These are phyloP conservation scores for Firmiana major DNA, from an alignment of 345 rosid genomes.

Conservation along the genomic window DNA sequence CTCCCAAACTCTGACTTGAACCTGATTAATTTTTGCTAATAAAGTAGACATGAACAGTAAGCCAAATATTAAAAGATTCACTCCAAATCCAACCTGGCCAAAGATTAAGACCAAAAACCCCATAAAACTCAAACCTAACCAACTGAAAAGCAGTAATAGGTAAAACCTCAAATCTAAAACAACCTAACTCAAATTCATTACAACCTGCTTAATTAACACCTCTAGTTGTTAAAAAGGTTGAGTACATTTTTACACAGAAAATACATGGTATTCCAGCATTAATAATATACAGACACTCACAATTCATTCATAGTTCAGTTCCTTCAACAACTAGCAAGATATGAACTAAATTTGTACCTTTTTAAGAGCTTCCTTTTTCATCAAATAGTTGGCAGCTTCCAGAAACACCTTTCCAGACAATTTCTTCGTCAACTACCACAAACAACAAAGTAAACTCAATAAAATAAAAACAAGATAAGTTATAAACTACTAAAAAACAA, in stretches of 20 bases:
- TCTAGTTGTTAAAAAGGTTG: neutral
- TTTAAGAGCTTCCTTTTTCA: slow-evolving; percentile 66
- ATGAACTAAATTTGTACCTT: slow-evolving; percentile 44
- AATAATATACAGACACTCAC: neutral
- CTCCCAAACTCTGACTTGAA: neutral
- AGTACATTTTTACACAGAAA: neutral
- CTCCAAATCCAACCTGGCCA: neutral
- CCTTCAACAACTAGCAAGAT: neutral
- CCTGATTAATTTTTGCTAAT: neutral
- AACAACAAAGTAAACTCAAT: slow-evolving; percentile 14
- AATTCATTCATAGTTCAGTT: neutral
- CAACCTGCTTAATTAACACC: neutral
- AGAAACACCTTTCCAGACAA: slow-evolving; percentile 62
- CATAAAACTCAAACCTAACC: neutral
- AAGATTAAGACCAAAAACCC: neutral
- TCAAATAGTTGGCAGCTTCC: slow-evolving; percentile 87
- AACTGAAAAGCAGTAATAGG: neutral
- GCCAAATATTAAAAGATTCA: neutral
- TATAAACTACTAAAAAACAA: slow-evolving; percentile 8
- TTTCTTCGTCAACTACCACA: slow-evolving; percentile 54
- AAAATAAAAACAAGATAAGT: neutral
- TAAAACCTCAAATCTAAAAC: neutral
- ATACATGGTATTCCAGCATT: neutral
- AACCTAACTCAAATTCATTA: neutral
- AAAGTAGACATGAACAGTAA: neutral